phyloP scores from a whole-genome alignment of 2,329 filamentous ascomycete species.

The Trichophyton benhamiae region DNA sequence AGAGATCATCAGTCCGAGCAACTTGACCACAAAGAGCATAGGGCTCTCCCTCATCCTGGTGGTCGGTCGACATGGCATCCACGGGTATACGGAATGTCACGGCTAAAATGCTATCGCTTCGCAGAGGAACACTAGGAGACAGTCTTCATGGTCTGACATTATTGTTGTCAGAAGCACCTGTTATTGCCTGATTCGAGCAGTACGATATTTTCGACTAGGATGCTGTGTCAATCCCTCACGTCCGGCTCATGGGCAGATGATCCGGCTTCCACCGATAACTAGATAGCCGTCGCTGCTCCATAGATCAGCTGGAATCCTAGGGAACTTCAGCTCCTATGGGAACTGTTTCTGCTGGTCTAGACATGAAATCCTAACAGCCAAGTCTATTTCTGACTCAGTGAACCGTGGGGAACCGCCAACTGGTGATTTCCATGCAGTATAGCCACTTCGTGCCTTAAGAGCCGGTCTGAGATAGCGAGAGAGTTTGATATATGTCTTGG shows the following conservation, averaged over 20 bases:
- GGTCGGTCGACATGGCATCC: conserved; percentile 64
- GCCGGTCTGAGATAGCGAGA: conserved; percentile 49
- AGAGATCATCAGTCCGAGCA: too few relatives aligned
- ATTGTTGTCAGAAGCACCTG: conserved; percentile 36
- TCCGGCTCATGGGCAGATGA: conserved; percentile 19
- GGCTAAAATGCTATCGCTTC: conserved; percentile 27
- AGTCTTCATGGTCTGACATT: conserved; percentile 42
- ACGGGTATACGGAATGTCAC: conserved; percentile 57
- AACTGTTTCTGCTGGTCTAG: conserved; percentile 25
- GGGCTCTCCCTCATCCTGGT: background rate
- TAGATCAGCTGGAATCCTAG: conserved; percentile 23
- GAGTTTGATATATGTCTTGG: conserved; percentile 16
- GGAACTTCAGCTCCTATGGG: conserved; percentile 22
- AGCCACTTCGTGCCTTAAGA: conserved; percentile 51
- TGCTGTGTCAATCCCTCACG: conserved; percentile 31
- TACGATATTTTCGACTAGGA: conserved; percentile 40
- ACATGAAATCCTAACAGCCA: conserved; percentile 24
- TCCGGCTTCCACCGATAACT: conserved; percentile 26
- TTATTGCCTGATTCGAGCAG: conserved; percentile 38
- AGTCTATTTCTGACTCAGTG: conserved; percentile 20
- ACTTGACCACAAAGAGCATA: too few relatives aligned
- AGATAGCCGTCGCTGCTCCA: conserved; percentile 26
- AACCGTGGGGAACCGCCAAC: conserved; percentile 38
- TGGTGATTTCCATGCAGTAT: conserved; percentile 41
- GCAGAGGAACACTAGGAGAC: conserved; percentile 32